phyloP scores from a whole-genome alignment of 306 rosid genomes.

The Pyrus bretschneideri region DNA sequence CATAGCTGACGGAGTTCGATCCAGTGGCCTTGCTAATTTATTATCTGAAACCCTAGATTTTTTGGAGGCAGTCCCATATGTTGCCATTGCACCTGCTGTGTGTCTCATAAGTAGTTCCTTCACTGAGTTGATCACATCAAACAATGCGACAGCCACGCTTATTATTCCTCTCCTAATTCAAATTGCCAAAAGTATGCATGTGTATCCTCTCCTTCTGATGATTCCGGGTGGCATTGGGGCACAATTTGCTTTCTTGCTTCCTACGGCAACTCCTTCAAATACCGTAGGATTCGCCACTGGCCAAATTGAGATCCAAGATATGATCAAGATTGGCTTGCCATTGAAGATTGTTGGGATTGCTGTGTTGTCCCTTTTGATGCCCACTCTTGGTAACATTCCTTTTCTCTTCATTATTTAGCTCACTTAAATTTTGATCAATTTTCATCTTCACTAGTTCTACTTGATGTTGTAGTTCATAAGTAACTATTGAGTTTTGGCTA shows the following conservation, averaged over 20 bases:
- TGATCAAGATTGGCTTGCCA: conserved; percentile 65
- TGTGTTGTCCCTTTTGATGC: conserved; percentile 60
- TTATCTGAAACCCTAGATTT: conserved; percentile 49
- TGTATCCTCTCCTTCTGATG: conserved; percentile 75
- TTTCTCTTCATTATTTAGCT: too few species aligned
- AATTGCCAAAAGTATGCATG: conserved; percentile 53
- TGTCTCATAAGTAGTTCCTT: conserved; percentile 56
- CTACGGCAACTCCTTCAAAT: conserved; percentile 82
- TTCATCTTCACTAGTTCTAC: too few species aligned
- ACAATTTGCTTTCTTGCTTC: conserved; percentile 72
- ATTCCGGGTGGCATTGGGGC: conserved; percentile 84
- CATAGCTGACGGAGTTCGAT: conserved; percentile 73
- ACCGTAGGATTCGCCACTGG: conserved; percentile 78
- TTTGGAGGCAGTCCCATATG: conserved; percentile 53
- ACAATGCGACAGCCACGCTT: conserved; percentile 77
- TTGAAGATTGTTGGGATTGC: conserved; percentile 66
- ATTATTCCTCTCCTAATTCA: conserved; percentile 59
- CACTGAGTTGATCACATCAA: conserved; percentile 69
- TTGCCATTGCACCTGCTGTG: conserved; percentile 64
- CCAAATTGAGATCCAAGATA: conserved; percentile 55
- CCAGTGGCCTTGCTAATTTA: conserved; percentile 70
- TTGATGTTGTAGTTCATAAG: too few species aligned
- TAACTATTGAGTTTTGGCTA: neutral
- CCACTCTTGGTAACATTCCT: conserved; percentile 54
- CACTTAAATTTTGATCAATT: neutral